Evolutionary conservation across 2,329 filamentous ascomycete genomes (phyloP), one percentile per base, ranked within the genome.

Genomic region (Eutypa lata): DNA sequence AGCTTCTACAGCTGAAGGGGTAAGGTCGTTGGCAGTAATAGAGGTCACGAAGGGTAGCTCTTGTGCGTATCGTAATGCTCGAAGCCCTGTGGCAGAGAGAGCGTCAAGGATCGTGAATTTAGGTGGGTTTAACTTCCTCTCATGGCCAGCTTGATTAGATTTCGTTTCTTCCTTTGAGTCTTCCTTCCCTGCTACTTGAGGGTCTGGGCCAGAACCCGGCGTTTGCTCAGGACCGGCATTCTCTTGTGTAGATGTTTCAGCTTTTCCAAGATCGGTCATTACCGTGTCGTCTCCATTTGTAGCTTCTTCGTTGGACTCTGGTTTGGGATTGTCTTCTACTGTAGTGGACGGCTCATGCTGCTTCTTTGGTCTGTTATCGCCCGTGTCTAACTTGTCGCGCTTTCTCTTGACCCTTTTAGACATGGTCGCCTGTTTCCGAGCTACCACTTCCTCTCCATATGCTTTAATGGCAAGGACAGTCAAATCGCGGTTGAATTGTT

Each of bases 401-500:
- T 77, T 81, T 59, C 76, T 75, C 61, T 77, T 73, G 52, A 68
- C 73, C 59, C 61, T 72, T 61, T 66, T 77, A 72, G 58, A 73
- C 66, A 65, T 77, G 68, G 66, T 70, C 51, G 58, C 65, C 52
- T 70, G 71, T 53, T 73, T 75, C 62, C 72, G 75, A 33, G 79
- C 73, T 18, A 84, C 66, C 4, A 81, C 62, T 31, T 90, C 84
- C 61, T 94, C 86, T 1, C 90, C 90, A 68, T 93, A 96, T 0
- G 89, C 89, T 65, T 90, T 90, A 70, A 99, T 96, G 1, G 91
- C 91, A 14, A 99, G 80, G 24, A 97, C 90, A 55, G 91, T 97
- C 59, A 99, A 73, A 68, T 99, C 94, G 46, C 95, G 88, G 72
- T 99, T 99, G 78, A 97, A 99, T 68, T 99, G 94, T 69, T 99